These are phyloP conservation scores for Microcos paniculata DNA, from an alignment of 345 rosid species.

Conservation along the genomic window DNA sequence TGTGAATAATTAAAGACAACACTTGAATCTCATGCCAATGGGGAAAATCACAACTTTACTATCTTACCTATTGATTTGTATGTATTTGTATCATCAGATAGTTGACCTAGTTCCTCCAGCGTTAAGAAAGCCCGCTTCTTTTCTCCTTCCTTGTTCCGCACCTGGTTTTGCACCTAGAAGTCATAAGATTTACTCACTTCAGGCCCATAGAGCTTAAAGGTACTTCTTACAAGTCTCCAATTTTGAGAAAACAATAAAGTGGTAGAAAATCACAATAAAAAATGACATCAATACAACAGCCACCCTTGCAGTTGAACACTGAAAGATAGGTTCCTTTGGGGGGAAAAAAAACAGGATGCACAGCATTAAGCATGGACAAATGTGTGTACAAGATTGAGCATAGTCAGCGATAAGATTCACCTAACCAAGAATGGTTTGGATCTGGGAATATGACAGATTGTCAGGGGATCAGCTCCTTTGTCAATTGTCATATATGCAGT, in stretches of 20 bases:
- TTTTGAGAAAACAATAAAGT: neutral
- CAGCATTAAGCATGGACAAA: neutral
- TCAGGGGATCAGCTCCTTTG: neutral
- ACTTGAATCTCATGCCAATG: neutral
- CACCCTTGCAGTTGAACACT: neutral
- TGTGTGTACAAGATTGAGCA: neutral
- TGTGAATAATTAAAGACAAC: neutral
- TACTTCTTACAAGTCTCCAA: neutral
- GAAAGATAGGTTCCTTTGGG: neutral
- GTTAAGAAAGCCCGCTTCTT: conserved; percentile 91
- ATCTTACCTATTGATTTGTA: conserved; percentile 76
- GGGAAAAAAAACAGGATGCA: neutral
- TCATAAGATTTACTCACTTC: conserved; percentile 17
- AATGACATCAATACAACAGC: neutral
- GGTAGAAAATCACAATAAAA: neutral
- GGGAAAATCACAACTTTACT: neutral
- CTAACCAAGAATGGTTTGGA: neutral
- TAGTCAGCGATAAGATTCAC: neutral
- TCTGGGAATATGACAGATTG: neutral
- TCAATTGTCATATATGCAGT: neutral
- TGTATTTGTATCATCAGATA: conserved; percentile 78
- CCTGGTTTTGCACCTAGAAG: conserved; percentile 83
- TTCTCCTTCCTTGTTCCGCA: conserved; percentile 84
- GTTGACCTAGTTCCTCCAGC: conserved; percentile 77
- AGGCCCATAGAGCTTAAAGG: conserved; percentile 1